Conservation (phyloP, 2,329 filamentous ascomycete species). For the Uncinocarpus reesii region DNA sequence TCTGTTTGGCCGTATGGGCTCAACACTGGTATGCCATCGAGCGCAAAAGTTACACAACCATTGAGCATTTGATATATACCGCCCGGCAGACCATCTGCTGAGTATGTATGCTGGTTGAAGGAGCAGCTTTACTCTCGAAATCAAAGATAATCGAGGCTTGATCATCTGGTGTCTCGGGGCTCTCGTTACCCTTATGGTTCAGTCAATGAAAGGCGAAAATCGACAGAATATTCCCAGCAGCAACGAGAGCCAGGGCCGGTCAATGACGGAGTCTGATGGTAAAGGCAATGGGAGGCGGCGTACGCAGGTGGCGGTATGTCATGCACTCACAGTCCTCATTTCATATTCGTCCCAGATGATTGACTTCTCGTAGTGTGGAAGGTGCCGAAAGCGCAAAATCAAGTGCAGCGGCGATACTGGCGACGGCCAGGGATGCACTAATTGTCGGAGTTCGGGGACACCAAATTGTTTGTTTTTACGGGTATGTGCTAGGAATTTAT, state of each 20-base stretch:
- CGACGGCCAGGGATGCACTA: slow-evolving; percentile 65
- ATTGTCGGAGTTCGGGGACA: slow-evolving; percentile 64
- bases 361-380: slow-evolving; percentile 50
- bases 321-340: not conserved
- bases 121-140: not conserved
- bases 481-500: slow-evolving; percentile 39
- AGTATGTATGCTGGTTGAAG: slow-evolving; percentile 3
- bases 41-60: slow-evolving; percentile 8
- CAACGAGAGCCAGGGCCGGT: not conserved
- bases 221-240: slow-evolving; percentile 20
- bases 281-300: slow-evolving; percentile 39
- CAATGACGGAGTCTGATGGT: slow-evolving; percentile 26
- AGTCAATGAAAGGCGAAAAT: slow-evolving; percentile 20
- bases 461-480: slow-evolving; percentile 65
- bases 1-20: slow-evolving; percentile 4
- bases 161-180: not conserved
- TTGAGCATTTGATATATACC: slow-evolving; percentile 10
- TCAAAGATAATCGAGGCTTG: not conserved
- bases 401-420: slow-evolving; percentile 80
- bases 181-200: slow-evolving; percentile 10
- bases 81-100: not conserved
- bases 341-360: not conserved
- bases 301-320: slow-evolving; percentile 44
- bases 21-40: slow-evolving; percentile 6
- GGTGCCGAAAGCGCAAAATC: slow-evolving; percentile 90